A percentile compares a stretch with the other conserved stretches of the same genome.
phyloP scores from a whole-genome alignment of 1,139 yeast species.

The Zygoascus sp. region DNA sequence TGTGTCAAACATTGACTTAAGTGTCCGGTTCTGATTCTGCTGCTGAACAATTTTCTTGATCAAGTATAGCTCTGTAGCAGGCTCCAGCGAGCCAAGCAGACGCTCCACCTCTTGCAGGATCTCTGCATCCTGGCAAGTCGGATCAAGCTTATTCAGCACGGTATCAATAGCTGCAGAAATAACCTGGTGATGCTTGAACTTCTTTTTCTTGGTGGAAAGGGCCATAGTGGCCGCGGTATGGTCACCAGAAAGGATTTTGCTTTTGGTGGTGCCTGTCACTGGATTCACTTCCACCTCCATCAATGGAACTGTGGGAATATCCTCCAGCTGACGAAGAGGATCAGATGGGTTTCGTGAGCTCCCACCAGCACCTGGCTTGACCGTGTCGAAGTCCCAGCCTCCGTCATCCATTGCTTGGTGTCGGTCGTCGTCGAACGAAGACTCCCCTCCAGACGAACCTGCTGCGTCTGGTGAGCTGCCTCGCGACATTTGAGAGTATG shows the following conservation, averaged over 20 bases:
- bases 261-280: conserved; percentile 9
- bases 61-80: conserved; percentile 24
- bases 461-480: conserved; percentile 1
- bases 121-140: conserved; percentile 17
- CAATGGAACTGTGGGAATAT: conserved; percentile 13
- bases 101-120: conserved; percentile 15
- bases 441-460: conserved; percentile 2
- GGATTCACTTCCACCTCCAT: conserved; percentile 12
- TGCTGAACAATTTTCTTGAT: conserved; percentile 23
- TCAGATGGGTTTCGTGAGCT: conserved; percentile 4
- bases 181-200: conserved; percentile 13
- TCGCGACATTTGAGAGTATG: background rate
- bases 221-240: conserved; percentile 5
- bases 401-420: conserved; percentile 25
- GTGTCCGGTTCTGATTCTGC: conserved; percentile 14
- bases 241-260: conserved; percentile 7
- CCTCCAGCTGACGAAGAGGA: conserved; percentile 11
- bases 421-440: conserved; percentile 6
- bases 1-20: conserved; percentile 11
- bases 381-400: conserved; percentile 40
- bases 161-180: conserved; percentile 19
- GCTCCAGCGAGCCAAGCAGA: conserved; percentile 15
- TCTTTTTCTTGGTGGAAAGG: conserved; percentile 10
- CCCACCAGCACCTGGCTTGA: conserved; percentile 30
- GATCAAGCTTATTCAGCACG: conserved; percentile 21